A percentile compares a stretch with the other conserved stretches of the same genome.
phyloP scores from a whole-genome alignment of 176 grass and related monocot species.

The Oryza nivara region DNA sequence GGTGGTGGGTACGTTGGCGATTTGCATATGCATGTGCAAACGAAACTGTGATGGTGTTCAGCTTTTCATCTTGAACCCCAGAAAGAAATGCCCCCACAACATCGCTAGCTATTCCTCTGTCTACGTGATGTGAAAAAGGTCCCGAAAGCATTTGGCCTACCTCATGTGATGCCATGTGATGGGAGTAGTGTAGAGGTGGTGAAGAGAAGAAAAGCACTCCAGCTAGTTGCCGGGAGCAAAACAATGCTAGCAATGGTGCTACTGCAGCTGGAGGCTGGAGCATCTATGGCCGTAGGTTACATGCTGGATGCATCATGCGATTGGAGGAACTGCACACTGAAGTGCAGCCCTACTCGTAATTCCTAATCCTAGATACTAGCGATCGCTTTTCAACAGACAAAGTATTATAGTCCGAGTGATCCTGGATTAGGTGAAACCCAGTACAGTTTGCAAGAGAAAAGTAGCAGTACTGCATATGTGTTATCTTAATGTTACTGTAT shows the following conservation, averaged over 20 bases:
- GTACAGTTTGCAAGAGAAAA: slow-evolving; percentile 1
- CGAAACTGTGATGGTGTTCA: not conserved
- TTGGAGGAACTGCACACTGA: not conserved
- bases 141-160: slow-evolving; percentile 30
- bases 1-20: not conserved
- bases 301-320: not conserved
- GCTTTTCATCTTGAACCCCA: slow-evolving; percentile 17
- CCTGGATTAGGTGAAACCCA: slow-evolving; percentile 5
- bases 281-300: slow-evolving; percentile 2
- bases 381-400: not conserved
- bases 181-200: not conserved
- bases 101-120: not conserved
- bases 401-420: not conserved
- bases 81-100: slow-evolving; percentile 1
- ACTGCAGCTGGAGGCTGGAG: not conserved
- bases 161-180: slow-evolving; percentile 54
- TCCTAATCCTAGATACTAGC: not conserved
- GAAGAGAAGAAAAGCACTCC: not conserved
- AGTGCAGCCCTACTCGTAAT: not conserved
- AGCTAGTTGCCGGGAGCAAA: slow-evolving; percentile 11
- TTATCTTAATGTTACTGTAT: not conserved
- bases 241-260: not conserved
- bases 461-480: not conserved
- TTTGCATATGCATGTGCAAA: slow-evolving; percentile 36
- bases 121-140: slow-evolving; percentile 8